Evolutionary conservation across 208 protist species (phyloP).

Genomic region (Crithidia brevicula): DNA sequence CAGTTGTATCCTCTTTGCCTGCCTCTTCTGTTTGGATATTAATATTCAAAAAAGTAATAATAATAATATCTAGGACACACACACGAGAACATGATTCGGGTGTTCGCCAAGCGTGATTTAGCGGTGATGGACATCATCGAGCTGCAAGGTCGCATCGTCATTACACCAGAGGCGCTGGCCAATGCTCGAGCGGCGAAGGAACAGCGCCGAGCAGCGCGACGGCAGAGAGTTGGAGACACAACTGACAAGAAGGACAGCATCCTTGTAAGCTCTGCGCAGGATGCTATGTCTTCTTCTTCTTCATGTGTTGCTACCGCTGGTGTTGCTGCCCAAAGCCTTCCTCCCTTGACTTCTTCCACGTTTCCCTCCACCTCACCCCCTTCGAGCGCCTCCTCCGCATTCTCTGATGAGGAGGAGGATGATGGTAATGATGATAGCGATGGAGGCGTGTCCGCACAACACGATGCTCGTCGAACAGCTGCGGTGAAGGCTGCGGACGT

Average conservation of each 20-base stretch:
- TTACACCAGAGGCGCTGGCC: constrained; percentile 41
- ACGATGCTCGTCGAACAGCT: neutral
- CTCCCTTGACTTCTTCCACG: neutral
- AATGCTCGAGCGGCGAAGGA: constrained; percentile 20
- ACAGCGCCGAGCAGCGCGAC: neutral
- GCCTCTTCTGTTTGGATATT: neutral
- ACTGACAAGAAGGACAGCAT: neutral
- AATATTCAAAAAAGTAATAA: neutral
- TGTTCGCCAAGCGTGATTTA: constrained; percentile 44
- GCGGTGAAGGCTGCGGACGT: too few relatives aligned
- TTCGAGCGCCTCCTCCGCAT: neutral
- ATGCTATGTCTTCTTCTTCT: too few relatives aligned
- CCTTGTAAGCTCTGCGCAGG: neutral
- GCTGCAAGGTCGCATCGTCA: constrained; percentile 62
- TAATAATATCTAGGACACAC: neutral
- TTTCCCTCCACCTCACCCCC: neutral
- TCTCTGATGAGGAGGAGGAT: constrained; percentile 7
- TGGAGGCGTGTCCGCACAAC: too few relatives aligned
- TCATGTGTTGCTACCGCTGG: too few relatives aligned
- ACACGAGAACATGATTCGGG: constrained; percentile 49
- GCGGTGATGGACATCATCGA: constrained; percentile 75
- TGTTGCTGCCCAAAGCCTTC: too few relatives aligned
- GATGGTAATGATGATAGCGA: neutral
- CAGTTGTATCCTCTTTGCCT: too few relatives aligned
- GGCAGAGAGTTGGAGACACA: too few relatives aligned